Evolutionary conservation across 768 basidiomycete genomes (phyloP).

Genomic region (Trametes sanguinea): DNA sequence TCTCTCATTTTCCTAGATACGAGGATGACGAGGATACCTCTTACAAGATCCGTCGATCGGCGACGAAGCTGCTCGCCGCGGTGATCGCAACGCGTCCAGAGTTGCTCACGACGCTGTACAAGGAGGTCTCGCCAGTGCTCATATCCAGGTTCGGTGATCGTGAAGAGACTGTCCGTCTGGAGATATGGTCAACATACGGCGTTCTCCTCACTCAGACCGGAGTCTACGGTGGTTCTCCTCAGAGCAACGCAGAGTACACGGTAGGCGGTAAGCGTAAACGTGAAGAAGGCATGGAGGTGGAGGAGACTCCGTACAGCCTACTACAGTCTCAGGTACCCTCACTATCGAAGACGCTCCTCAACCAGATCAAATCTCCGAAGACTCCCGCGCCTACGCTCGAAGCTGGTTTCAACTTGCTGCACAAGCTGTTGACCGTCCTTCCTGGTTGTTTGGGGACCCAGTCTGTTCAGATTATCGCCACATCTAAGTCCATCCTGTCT

Average conservation of each 20-base stretch:
- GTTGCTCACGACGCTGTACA: slow-evolving; percentile 75
- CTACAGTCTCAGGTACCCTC: slow-evolving; percentile 76
- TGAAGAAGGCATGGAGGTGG: slow-evolving; percentile 72
- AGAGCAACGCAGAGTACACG: slow-evolving; percentile 48
- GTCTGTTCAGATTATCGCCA: slow-evolving; percentile 61
- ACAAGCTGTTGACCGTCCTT: slow-evolving; percentile 74
- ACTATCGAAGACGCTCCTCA: slow-evolving; percentile 78
- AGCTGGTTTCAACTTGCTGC: slow-evolving; percentile 80
- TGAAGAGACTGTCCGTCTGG: slow-evolving; percentile 91
- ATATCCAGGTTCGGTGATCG: slow-evolving; percentile 93
- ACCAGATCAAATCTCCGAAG: slow-evolving; percentile 83
- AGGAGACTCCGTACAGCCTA: slow-evolving; percentile 71
- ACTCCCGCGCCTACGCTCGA: slow-evolving; percentile 77
- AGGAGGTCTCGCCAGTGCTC: slow-evolving; percentile 81
- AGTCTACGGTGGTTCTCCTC: slow-evolving; percentile 69
- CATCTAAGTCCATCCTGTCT: slow-evolving; percentile 63
- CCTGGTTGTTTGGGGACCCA: slow-evolving; percentile 81
- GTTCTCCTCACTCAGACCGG: slow-evolving; percentile 82
- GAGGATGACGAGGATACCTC: slow-evolving; percentile 98
- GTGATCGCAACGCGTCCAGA: slow-evolving; percentile 91
- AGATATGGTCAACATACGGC: slow-evolving; percentile 88
- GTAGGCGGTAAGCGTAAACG: slow-evolving; percentile 72
- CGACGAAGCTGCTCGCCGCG: slow-evolving; percentile 86
- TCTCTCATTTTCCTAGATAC: slow-evolving; percentile 53
- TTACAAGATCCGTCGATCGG: slow-evolving; percentile 93